Base-by-base conservation (phyloP, 2,329 filamentous ascomycete species). In the Gliomastix tumulicola region DNA sequence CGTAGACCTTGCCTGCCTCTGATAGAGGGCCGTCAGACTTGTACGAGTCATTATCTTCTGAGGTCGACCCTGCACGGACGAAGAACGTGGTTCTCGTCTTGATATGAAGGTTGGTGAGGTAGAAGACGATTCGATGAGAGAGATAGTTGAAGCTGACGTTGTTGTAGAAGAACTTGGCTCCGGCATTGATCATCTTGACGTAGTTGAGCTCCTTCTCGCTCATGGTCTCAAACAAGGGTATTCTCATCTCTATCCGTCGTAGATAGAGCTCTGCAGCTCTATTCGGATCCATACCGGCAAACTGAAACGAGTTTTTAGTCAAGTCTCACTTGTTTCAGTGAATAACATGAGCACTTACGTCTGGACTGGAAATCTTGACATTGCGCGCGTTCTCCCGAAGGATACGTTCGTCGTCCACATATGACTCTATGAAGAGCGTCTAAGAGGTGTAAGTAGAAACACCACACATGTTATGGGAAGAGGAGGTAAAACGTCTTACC, bases 181-280 rank as follows among this genome's bases (percentile, higher is more conserved):
- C 92, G 7, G 92, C 92, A 49, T 98, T 98, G 57, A 97, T 94
- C 90, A 98, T 96, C 68, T 95, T 96, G 65, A 98, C 90, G 64
- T 90, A 98, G 57, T 97, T 95, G 44, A 98, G 73, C 47, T 97
- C 89, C 21, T 75, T 73, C 59, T 98, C 92, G 50, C 89, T 76
- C 88, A 98, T 97, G 2, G 88, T 94, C 64, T 98, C 89, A 49
- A 95, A 98, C 41, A 90, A 82, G 16, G 92, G 92, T 41, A 98
- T 98, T 48, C 92, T 87, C 49, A 86, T 82, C 44, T 88, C 82
- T 54, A 98, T 97, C 35, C 92, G 82, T 44, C 81, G 77, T 27
- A 98, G 75, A 53, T 98, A 98, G 50, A 96, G 79, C 52, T 86
- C 82, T 21, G 95, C 89, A 4, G 92, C 92, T 54, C 95, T 89